Evolutionary conservation across 179 eudicot species (phyloP), one percentile per base, ranked within the genome.

Genomic region (Sideroxylon spinosum): DNA sequence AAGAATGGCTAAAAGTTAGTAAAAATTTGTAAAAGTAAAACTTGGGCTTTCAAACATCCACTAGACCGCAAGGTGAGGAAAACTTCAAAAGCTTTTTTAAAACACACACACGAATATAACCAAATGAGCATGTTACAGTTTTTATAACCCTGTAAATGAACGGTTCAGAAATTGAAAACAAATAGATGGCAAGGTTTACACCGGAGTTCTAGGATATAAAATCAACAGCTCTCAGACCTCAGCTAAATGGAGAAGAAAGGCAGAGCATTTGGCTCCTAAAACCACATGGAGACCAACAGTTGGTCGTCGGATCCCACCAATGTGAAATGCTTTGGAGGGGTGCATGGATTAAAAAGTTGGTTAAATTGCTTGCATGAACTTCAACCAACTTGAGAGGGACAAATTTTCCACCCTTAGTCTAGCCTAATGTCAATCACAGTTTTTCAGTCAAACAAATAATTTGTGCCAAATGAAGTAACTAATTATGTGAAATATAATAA

Each of bases 211-310:
- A 67, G 60, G 60, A 68, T 48, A 46, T 37, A 37, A 37, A 0
- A 37, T 68, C 50, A 68, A 37, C 17, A 32, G 71, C n/a, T 68
- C 71, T 32, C 23, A 67, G 71, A 67, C 7, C 71, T 32, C 71
- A 67, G 49, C 71, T 32, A 32, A 20, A 37, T 1, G 2, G 44
- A 4, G 19, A 8, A 67, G 14, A 37, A 17, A 37, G 9, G 9
- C 20, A 8, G 19, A 7, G 44, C 50, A 29, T 26, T 67, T 67
- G 37, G 71, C 50, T 29, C 49, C 50, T 67, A 32, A 11, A 67
- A 19, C 22, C 71, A 0, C 1, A 37, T n/a, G 25, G 71, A 68
- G 25, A 68, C 53, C 52, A 68, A 32, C 70, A 9, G 29, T 16
- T 29, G 29, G 11, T n/a, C 37, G 20, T 19, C 23, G 19, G 52